A percentile compares a stretch with the other conserved stretches of the same genome.
phyloP scores from a whole-genome alignment of 108 stramenopile genomes.

The Nitzschia inconspicua region DNA sequence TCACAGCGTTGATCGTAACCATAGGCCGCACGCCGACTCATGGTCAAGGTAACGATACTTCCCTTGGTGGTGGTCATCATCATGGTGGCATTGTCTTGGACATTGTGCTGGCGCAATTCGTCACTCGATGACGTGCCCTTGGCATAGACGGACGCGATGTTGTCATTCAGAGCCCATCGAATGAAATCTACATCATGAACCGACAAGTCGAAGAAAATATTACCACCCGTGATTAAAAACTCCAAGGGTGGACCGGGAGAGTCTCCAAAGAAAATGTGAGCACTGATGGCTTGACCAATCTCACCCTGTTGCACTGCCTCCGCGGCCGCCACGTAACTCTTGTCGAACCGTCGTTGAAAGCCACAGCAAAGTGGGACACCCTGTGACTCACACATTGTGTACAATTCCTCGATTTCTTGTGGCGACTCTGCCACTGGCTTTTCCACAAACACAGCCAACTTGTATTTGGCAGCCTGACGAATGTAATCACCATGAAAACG shows the following conservation, averaged over 20 bases:
- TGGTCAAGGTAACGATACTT: constrained; percentile 26
- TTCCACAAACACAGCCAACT: constrained; percentile 49
- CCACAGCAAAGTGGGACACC: constrained; percentile 60
- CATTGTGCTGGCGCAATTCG: constrained; percentile 39
- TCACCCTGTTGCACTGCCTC: constrained; percentile 18
- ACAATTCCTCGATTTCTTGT: constrained; percentile 31
- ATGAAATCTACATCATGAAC: constrained; percentile 79
- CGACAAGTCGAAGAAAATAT: constrained; percentile 66
- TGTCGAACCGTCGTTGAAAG: constrained; percentile 76
- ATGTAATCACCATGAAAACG: constrained; percentile 47
- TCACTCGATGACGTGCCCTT: constrained; percentile 46
- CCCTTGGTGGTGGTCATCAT: constrained; percentile 37
- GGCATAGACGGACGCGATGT: constrained; percentile 55
- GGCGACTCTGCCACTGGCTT: constrained; percentile 73
- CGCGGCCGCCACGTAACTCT: constrained; percentile 43
- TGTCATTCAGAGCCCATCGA: constrained; percentile 40
- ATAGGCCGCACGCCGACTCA: constrained; percentile 53
- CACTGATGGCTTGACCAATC: constrained; percentile 39
- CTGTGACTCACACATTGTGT: constrained; percentile 19
- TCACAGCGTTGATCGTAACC: constrained; percentile 83
- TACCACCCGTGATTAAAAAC: constrained; percentile 62
- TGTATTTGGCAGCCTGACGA: constrained; percentile 28
- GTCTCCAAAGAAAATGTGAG: constrained; percentile 64
- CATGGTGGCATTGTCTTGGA: constrained; percentile 72
- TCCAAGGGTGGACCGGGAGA: constrained; percentile 62